Base-by-base conservation (phyloP, 1,139 yeast genomes). In the Candida sojae region DNA sequence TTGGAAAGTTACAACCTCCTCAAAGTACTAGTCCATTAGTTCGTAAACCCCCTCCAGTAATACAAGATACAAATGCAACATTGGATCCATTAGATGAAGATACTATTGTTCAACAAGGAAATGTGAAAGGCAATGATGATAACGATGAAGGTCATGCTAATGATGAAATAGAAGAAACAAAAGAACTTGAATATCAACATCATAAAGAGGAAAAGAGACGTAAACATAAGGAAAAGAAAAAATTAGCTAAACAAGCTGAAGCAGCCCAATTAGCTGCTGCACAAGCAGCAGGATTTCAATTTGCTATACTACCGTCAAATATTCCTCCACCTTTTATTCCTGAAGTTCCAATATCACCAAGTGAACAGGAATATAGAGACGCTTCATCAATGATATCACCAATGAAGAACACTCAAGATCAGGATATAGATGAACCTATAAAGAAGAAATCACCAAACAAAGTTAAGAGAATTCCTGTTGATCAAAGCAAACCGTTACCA, bases 241-340 rank as follows among this genome's bases (percentile, higher is more conserved):
- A 56, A 48, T 49, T 53, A 39, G 54, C 55, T 32, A 54, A 57
- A 43, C 59, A 55, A 41, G 64, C 63, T n/a, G 58, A 60, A 47
- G 62, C 63, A 44, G 68, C 68, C 2, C 64, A 64, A 45, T 51
- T 60, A 21, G 63, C 58, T 3, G 57, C 58, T 5, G 58, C 57
- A 5, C 55, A 52, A 48, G 60, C 58, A 17, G 59, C 57, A 5
- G 60, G 58, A 33, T 52, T 53, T 43, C 51, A 51, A 37, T 52
- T 51, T 47, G 55, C 56, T n/a, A 42, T 51, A 31, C 48, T 58
- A n/a, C 59, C 62, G 7, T 51, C 55, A 12, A 54, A 53, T 28
- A 43, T 51, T 11, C 54, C 58, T 9, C 57, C 57, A 21, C 53
- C 53, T 6, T 42, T 45, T 21, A 39, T 42, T 9, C 44, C 50